phyloP scores from a whole-genome alignment of 495 filamentous ascomycete genomes.

The Poronia punctata region DNA sequence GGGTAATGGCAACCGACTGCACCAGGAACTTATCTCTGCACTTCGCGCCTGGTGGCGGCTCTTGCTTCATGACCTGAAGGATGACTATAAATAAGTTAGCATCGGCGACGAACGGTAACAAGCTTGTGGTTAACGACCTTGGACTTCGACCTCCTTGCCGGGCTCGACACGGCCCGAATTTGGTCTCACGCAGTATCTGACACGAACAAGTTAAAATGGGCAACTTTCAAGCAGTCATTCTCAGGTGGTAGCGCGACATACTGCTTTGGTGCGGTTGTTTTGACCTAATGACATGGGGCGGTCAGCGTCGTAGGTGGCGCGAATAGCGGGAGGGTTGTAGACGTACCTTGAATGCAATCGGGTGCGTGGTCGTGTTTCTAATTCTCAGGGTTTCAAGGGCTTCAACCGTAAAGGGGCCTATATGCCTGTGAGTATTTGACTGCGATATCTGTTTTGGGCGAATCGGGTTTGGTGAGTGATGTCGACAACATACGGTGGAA shows the following conservation, averaged over 20 bases:
- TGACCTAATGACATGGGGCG: constrained; percentile 57
- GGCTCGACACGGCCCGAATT: constrained; percentile 94
- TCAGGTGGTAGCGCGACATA: constrained; percentile 42
- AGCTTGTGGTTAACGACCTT: constrained; percentile 61
- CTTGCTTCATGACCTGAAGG: constrained; percentile 94
- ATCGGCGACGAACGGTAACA: constrained; percentile 6
- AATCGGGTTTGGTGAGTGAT: not conserved
- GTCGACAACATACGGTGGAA: constrained; percentile 69
- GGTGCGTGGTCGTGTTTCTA: constrained; percentile 66
- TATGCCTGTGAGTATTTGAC: constrained; percentile 18
- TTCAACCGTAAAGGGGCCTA: constrained; percentile 90
- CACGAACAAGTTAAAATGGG: constrained; percentile 16
- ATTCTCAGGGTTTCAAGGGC: constrained; percentile 79
- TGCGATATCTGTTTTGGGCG: constrained; percentile 6
- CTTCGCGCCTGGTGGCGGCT: constrained; percentile 75
- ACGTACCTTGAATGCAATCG: constrained; percentile 91
- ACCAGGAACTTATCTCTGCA: constrained; percentile 98
- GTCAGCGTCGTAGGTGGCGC: constrained; percentile 2
- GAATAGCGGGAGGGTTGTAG: constrained; percentile 1
- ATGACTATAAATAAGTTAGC: constrained; percentile 54
- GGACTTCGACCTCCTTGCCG: constrained; percentile 81
- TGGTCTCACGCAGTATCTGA: constrained; percentile 93
- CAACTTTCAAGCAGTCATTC: constrained; percentile 3
- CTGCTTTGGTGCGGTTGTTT: constrained; percentile 99
- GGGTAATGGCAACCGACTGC: constrained; percentile 79